Evolutionary conservation across 2,329 filamentous ascomycete species (phyloP), one percentile per base, ranked within the genome.

Genomic region (Arthrobotrys sphaeroides): DNA sequence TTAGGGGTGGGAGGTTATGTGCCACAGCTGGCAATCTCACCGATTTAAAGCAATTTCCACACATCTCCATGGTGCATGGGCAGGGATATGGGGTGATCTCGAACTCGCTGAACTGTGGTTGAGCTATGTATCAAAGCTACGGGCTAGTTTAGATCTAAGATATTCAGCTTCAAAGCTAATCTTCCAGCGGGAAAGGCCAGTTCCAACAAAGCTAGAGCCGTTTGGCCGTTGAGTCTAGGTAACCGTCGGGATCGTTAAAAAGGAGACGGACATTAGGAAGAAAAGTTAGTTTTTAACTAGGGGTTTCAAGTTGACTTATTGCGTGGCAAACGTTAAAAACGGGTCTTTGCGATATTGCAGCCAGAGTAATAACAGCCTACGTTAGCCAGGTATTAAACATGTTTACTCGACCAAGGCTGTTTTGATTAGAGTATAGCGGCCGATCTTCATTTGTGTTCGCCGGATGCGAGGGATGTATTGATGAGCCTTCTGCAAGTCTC

Each of bases 271-370:
- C 33, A 68, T 59, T 43, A 51, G 16, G 5, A 16, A 42, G 26
- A 33, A 74, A 36, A 13, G 12, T 60, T 7, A 9, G 12, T 24
- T 42, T 38, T 22, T 10, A 36, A 36, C 51, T 55, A 62, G 66
- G 24, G 64, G 70, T 74, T 74, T 74, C 70, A 74, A 42, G 20
- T 74, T 74, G 70, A 74, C 70, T 74, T 67, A 74, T 47, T 74
- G 70, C 70, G 70, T 74, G 70, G 70, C 70, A 74, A 74, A 73
- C 60, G 51, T 66, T 73, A 20, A 62, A 42, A 47, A 55, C 36
- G 20, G 42, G 28, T 33, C 40, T 68, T 59, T 53, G 38, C 36
- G 38, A 72, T 72, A 65, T 65, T 72, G 49, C 59, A 72, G 28
- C 16, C 38, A n/a, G 5, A 20, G 28, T 55, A 62, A 64, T 62